Evolutionary conservation across 352 stramenopile genomes (phyloP), one percentile per base, ranked within the genome.

Genomic region (Phytophthora capsici): DNA sequence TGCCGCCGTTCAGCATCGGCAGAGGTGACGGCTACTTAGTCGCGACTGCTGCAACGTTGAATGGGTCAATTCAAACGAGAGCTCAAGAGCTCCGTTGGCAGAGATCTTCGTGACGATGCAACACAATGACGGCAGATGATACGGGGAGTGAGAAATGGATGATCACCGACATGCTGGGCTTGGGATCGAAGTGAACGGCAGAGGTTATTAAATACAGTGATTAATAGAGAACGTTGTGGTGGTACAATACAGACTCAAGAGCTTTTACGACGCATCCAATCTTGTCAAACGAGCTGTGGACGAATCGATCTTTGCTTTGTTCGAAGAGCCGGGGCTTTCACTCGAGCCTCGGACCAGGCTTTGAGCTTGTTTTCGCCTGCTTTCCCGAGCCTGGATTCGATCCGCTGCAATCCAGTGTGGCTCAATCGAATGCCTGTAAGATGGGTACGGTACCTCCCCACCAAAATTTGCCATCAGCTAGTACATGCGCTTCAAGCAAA

Each of bases 371-470:
- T 69, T 63, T 69, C 59, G 59, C 30, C 20, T 37, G 20, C 54
- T 47, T 63, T 52, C 41, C 41, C 53, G 17, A 14, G n/a, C 47
- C 6, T 30, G 30, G 23, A 34, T 14, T 8, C 13, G 28, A 34
- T 14, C 32, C 6, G 48, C 52, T 12, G 57, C 52, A 69, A 63
- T 63, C 60, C 60, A 68, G 60, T 54, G 34, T 32, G 28, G 28
- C 28, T 34, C 28, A 26, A 6, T 44, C 46, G 53, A 37, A 63
- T 68, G 60, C 60, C 52, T 41, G 25, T 4, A 53, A 63, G 44
- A 69, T 69, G 61, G 61, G 61, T 63, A 62, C 48, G 38, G 3
- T 34, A 68, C 52, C 51, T 69, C 52, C 44, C 26, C 44, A 26
- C 41, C 41, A 69, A 69, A 69, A 69, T 49, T 69, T 52, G 41